Conservation (phyloP, 805 yeast genomes). For the Zygosaccharomyces lentus region DNA sequence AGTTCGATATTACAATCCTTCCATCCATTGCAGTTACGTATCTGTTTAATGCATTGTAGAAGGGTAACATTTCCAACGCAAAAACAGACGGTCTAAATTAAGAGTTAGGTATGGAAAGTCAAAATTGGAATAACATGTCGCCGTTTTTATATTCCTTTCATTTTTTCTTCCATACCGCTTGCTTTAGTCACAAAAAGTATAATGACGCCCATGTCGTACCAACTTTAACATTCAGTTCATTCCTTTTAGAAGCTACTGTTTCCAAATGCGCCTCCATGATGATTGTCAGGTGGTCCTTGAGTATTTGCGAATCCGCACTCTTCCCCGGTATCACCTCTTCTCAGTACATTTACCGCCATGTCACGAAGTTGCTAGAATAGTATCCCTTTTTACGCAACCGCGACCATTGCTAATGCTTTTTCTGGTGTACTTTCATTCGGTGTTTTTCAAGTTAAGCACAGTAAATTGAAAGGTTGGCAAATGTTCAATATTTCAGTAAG, state of each 20-base stretch:
- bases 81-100: constrained; percentile 43
- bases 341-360: constrained; percentile 36
- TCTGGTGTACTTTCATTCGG: constrained; percentile 42
- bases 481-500: constrained; percentile 38
- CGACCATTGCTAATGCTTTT: constrained; percentile 30
- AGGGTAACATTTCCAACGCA: constrained; percentile 48
- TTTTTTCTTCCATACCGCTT: constrained; percentile 42
- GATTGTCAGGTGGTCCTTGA: constrained; percentile 44
- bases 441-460: constrained; percentile 36
- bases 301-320: constrained; percentile 41
- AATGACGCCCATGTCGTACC: constrained; percentile 44
- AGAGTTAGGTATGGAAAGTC: constrained; percentile 40
- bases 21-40: constrained; percentile 46
- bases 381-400: constrained; percentile 39
- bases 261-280: constrained; percentile 38
- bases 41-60: constrained; percentile 46
- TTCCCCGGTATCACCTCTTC: constrained; percentile 39
- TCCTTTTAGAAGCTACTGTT: constrained; percentile 38
- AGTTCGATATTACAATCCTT: constrained; percentile 42
- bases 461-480: constrained; percentile 44
- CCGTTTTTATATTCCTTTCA: constrained; percentile 19
- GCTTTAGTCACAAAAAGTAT: constrained; percentile 33
- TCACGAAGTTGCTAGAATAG: constrained; percentile 37
- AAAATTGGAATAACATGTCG: constrained; percentile 44
- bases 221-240: constrained; percentile 41